phyloP scores from a whole-genome alignment of 192 early-diverging fungal genomes.

The Coemansia interrupta region DNA sequence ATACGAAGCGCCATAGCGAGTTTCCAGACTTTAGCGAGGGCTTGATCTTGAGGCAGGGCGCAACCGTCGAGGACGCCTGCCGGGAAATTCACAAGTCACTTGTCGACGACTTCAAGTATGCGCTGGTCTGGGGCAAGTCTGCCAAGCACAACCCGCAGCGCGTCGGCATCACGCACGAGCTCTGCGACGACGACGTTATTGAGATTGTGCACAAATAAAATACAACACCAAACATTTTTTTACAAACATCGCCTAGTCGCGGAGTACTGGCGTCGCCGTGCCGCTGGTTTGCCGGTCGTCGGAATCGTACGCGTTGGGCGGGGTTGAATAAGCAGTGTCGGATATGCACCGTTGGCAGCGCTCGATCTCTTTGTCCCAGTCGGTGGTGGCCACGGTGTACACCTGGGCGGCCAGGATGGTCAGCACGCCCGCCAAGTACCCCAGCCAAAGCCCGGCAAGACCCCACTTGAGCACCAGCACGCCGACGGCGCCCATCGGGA shows the following conservation, averaged over 20 bases:
- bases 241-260: too few relatives aligned
- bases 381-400: constrained; percentile 23
- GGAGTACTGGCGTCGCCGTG: too few relatives aligned
- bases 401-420: constrained; percentile 15
- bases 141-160: constrained; percentile 97
- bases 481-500: constrained; percentile 50
- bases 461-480: constrained; percentile 54
- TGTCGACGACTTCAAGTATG: constrained; percentile 87
- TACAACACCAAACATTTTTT: background rate
- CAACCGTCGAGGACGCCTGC: constrained; percentile 82
- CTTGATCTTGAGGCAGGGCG: constrained; percentile 79
- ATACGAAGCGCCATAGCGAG: constrained; percentile 95
- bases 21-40: constrained; percentile 91
- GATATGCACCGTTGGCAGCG: constrained; percentile 37
- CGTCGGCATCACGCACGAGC: constrained; percentile 77
- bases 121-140: constrained; percentile 93
- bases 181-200: constrained; percentile 94
- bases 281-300: too few relatives aligned
- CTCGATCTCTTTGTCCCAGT: constrained; percentile 47
- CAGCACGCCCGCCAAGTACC: constrained; percentile 47
- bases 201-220: constrained; percentile 66
- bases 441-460: constrained; percentile 66
- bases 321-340: constrained; percentile 4
- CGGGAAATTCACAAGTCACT: constrained; percentile 84
- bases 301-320: too few relatives aligned